Conservation (phyloP, 208 protist species). For the Trypanosoma brucei region DNA sequence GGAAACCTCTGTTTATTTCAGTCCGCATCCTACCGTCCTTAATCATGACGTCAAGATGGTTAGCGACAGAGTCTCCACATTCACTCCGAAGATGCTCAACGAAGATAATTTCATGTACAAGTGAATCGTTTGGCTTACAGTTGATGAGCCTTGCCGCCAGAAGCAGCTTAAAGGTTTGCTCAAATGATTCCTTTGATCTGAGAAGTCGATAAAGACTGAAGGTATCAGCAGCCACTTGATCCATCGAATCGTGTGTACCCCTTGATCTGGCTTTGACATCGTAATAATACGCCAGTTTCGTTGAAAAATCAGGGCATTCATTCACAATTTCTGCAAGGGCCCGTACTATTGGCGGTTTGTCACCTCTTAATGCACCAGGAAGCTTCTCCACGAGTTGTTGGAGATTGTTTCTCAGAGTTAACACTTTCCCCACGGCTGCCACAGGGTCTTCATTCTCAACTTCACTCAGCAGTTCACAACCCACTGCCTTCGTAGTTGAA, state of each 20-base stretch:
- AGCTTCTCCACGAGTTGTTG: conserved; percentile 12
- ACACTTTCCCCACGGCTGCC: conserved; percentile 12
- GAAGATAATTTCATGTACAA: conserved; percentile 36
- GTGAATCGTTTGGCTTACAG: conserved; percentile 35
- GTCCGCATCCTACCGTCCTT: conserved; percentile 35
- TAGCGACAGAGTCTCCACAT: conserved; percentile 41
- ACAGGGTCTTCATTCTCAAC: not conserved
- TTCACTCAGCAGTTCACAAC: conserved; percentile 10
- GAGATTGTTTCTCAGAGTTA: conserved; percentile 10
- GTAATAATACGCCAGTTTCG: conserved; percentile 53
- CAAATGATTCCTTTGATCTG: conserved; percentile 60
- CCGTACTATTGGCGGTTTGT: conserved; percentile 10
- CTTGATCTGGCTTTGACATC: conserved; percentile 38
- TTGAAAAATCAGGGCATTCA: conserved; percentile 36
- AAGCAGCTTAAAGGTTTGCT: conserved; percentile 45
- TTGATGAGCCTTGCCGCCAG: conserved; percentile 57
- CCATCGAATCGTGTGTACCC: conserved; percentile 17
- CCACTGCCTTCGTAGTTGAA: conserved; percentile 13
- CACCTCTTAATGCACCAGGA: conserved; percentile 3
- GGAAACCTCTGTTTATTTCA: conserved; percentile 21
- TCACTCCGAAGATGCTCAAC: conserved; percentile 47
- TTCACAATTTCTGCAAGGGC: conserved; percentile 34
- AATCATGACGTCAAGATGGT: conserved; percentile 69
- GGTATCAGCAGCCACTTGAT: conserved; percentile 25
- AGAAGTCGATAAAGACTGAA: conserved; percentile 52